A percentile compares a stretch with the other conserved stretches of the same genome.
These are phyloP conservation scores for Orbilia blumenaviensis DNA, from an alignment of 2,329 filamentous ascomycete genomes.

Conservation along the genomic window DNA sequence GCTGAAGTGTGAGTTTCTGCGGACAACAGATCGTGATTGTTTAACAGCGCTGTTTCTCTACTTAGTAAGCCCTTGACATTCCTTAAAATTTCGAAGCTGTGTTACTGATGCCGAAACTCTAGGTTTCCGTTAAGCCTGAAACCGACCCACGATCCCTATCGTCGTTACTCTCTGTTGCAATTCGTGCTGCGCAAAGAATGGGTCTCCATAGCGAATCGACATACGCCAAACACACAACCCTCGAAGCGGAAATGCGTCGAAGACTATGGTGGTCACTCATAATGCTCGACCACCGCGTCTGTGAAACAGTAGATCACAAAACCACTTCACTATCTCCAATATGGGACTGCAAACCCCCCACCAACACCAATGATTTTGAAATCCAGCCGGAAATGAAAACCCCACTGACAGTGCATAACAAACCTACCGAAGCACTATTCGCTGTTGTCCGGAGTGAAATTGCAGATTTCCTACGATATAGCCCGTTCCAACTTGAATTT, in stretches of 20 bases:
- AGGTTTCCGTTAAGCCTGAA: slow-evolving; percentile 60
- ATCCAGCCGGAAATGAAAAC: slow-evolving; percentile 29
- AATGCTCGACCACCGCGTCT: slow-evolving; percentile 67
- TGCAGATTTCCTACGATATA: slow-evolving; percentile 61
- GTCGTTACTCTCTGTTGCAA: slow-evolving; percentile 70
- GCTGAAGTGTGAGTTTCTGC: slow-evolving; percentile 73
- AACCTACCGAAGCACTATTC: slow-evolving; percentile 63
- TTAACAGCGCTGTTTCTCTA: slow-evolving; percentile 75
- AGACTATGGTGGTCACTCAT: slow-evolving; percentile 71
- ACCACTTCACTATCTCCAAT: slow-evolving; percentile 60
- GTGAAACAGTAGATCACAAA: slow-evolving; percentile 62
- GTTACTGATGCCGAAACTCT: slow-evolving; percentile 17
- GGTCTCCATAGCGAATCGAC: slow-evolving; percentile 69
- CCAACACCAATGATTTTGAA: slow-evolving; percentile 39
- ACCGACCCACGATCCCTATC: slow-evolving; percentile 69
- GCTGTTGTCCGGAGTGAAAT: slow-evolving; percentile 63
- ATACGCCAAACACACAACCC: slow-evolving; percentile 62
- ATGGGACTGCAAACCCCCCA: slow-evolving; percentile 32
- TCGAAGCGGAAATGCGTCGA: slow-evolving; percentile 70
- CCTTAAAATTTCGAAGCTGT: background rate
- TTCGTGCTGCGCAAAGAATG: slow-evolving; percentile 69
- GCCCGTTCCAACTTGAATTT: slow-evolving; percentile 64
- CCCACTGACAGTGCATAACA: slow-evolving; percentile 39
- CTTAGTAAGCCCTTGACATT: slow-evolving; percentile 66
- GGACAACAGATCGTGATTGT: slow-evolving; percentile 71